A percentile compares a stretch with the other conserved stretches of the same genome.
Evolutionary conservation across 1,284 basidiomycete species (phyloP).

Genomic region (Ceratobasidium sp.): DNA sequence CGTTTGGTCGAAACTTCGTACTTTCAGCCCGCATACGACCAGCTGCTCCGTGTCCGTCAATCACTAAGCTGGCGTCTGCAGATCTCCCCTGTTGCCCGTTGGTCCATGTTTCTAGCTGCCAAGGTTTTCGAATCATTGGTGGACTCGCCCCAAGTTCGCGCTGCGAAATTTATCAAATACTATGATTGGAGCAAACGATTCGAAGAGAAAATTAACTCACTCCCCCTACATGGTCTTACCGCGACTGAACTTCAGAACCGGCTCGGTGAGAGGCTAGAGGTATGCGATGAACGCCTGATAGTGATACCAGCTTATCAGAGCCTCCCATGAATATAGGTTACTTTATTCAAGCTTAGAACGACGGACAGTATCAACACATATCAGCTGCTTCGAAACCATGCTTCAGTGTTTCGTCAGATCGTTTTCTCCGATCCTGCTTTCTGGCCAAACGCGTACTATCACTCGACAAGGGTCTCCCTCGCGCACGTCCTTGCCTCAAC

Average conservation of each 20-base stretch:
- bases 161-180: not conserved
- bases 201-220: not conserved
- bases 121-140: constrained; percentile 17
- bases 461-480: not conserved
- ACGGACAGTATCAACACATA: not conserved
- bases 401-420: constrained; percentile 5
- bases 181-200: not conserved
- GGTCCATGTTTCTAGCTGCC: constrained; percentile 9
- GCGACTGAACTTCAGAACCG: not conserved
- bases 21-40: constrained; percentile 1
- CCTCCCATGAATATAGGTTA: not conserved
- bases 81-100: constrained; percentile 11
- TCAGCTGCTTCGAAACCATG: not conserved
- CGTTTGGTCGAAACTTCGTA: not conserved
- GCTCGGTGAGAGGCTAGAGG: constrained; percentile 27
- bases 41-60: not conserved
- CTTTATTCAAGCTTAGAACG: constrained; percentile 2
- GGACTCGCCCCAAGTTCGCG: not conserved
- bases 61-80: constrained; percentile 15
- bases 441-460: not conserved
- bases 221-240: not conserved
- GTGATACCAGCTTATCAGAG: too few relatives aligned
- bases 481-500: constrained; percentile 3
- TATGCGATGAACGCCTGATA: not conserved
- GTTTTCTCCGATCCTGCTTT: constrained; percentile 16